Base-by-base conservation (phyloP, 2,329 filamentous ascomycete species). In the Knufia petricola region DNA sequence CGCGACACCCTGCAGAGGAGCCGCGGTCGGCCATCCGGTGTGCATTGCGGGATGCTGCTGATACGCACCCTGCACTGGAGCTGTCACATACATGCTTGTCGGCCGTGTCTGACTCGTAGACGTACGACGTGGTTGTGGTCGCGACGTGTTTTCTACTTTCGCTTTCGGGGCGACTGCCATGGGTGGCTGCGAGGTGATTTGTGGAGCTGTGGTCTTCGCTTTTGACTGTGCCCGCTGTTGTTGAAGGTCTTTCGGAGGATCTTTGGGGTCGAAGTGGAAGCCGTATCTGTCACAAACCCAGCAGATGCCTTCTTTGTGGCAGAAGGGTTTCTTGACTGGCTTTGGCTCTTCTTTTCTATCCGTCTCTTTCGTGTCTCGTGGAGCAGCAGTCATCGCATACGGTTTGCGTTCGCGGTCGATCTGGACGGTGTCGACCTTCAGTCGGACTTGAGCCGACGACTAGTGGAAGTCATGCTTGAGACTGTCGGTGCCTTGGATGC, bases 401-500 rank as follows among this genome's bases (percentile, higher is more conserved):
- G 50, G 54, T 30, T 54, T 53, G 37, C 54, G 49, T 48, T 54
- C 47, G 50, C 56, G 55, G 51, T 59, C 53, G 31, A 41, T 48
- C 34, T 49, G 50, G 56, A 61, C 60, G 30, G 63, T 61, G 53
- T 67, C 63, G 52, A 66, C 54, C 56, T 64, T 69, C 62, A 64
- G 48, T 53, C 55, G 62, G 64, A 53, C 59, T 64, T 56, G 61
- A 66, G 59, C 61, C 65, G 60, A 61, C 67, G 59, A 62, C 65
- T 66, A 68, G 68, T 55, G 63, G 68, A 60, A 73, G 73, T 71
- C 36, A 51, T 70, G 66, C 72, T 71, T 64, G 71, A 66, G 53
- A 73, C 72, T 54, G 72, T 70, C 56, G 69, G 70, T 58, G 75
- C 77, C 59, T 72, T 71, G 67, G 76, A 79, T 54, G 75, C 79